A percentile compares a stretch with the other conserved stretches of the same genome.
phyloP scores from a whole-genome alignment of 1,284 basidiomycete species.

The Melanopsichium pennsylvanicum region DNA sequence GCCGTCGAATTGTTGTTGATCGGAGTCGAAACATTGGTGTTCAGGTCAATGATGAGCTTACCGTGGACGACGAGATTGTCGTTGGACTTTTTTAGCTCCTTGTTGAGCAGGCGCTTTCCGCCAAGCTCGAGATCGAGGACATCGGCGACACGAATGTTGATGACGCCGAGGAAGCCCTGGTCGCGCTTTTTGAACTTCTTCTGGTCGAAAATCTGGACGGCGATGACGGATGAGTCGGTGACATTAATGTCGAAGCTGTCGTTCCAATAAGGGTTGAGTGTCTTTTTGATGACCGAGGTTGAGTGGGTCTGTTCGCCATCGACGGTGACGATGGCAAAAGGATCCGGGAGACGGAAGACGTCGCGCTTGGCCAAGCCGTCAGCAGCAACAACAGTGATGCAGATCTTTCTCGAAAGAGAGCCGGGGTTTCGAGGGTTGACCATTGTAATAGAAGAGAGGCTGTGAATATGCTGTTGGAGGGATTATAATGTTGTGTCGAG shows the following conservation, averaged over 20 bases:
- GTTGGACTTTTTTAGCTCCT: conserved; percentile 65
- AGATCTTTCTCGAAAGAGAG: conserved; percentile 56
- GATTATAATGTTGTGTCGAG: no score
- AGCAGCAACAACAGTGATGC: conserved; percentile 64
- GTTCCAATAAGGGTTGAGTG: conserved; percentile 66
- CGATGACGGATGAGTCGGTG: conserved; percentile 87
- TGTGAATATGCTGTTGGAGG: no score
- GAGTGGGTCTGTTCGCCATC: conserved; percentile 93
- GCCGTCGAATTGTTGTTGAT: conserved; percentile 57
- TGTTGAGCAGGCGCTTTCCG: conserved; percentile 76
- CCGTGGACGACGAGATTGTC: conserved; percentile 66
- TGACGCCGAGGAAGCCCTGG: conserved; percentile 92
- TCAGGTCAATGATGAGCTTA: conserved; percentile 65
- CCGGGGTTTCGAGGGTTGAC: conserved; percentile 58
- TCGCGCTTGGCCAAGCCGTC: conserved; percentile 64
- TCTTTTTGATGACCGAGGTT: conserved; percentile 71
- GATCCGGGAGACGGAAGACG: conserved; percentile 79
- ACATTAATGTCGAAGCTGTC: conserved; percentile 71
- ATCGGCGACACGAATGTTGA: conserved; percentile 87
- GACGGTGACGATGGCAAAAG: conserved; percentile 92
- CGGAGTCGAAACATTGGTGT: conserved; percentile 63
- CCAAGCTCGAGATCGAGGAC: conserved; percentile 88
- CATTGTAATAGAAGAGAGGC: conserved; percentile 11
- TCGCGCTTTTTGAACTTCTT: conserved; percentile 95
- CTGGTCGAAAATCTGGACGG: conserved; percentile 95